Evolutionary conservation across 2,329 filamentous ascomycete species (phyloP), one percentile per base, ranked within the genome.

Genomic region (Chaetomium globosum): DNA sequence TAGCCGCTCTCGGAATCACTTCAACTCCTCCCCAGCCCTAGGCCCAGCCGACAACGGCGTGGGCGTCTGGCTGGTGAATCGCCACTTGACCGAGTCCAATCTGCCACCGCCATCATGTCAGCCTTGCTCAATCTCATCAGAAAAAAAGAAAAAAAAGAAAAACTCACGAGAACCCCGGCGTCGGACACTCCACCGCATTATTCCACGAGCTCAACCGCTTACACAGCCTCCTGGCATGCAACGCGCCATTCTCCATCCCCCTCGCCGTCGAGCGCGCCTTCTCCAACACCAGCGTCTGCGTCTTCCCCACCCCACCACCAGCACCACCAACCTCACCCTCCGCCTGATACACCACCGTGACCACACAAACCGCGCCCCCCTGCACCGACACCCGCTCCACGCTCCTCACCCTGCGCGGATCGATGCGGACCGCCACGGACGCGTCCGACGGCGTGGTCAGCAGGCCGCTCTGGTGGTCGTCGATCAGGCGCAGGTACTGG

Each of bases 181-280:
- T 28, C 6, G 62, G 64, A 12, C 48, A 55, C 30, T 28, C 54
- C 4, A 71, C 65, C 1, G 31, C 60, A n/a, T 48, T 46, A 55
- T 74, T 73, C 55, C 69, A 67, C 10, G 19, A 19, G 56, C 56
- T 55, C 55, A 71, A 49, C 63, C 71, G 66, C 19, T 66, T 53
- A 26, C 72, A 73, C 31, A 73, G 68, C 33, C 66, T 31, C 23
- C 70, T 56, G 2, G 71, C 72, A 43, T 73, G 72, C 10, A 71
- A 63, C 21, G 60, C 33, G 1, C 71, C 72, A 12, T 49, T 65
- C 64, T 67, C 67, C 21, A 61, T 58, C 3, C 64, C 67, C 8
- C 55, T 57, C 13, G 52, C 64, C 61, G 54, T 60, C 16, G 64
- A 63, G 30, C 55, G 36, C 16, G 64, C 59, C 43, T 61, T 68